Conservation (phyloP, 2,329 filamentous ascomycete species). For the Aspergillus chevalieri region DNA sequence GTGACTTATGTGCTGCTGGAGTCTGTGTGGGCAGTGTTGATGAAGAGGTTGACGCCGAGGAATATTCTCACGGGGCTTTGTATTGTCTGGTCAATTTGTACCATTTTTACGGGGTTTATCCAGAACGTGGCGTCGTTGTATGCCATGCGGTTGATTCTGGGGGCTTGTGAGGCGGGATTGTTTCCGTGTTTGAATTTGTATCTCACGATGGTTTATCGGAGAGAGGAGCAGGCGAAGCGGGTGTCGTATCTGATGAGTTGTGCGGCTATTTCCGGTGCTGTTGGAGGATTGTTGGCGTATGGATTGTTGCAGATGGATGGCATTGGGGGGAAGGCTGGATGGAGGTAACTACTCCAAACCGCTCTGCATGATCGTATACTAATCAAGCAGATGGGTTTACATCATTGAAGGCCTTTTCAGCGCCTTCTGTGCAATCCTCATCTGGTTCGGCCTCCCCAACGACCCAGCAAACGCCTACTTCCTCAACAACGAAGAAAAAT, state of each 20-base stretch:
- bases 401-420: constrained; percentile 48
- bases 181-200: constrained; percentile 38
- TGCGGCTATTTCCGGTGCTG: constrained; percentile 34
- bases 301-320: constrained; percentile 42
- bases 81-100: constrained; percentile 45
- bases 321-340: constrained; percentile 39
- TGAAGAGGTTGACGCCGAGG: constrained; percentile 44
- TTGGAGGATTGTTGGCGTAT: constrained; percentile 37
- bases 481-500: constrained; percentile 43
- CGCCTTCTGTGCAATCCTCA: constrained; percentile 36
- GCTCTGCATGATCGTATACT: background rate
- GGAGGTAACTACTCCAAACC: constrained; percentile 32
- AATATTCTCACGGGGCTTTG: constrained; percentile 35
- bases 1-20: constrained; percentile 48
- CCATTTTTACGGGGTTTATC: constrained; percentile 45
- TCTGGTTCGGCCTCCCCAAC: constrained; percentile 46
- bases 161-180: constrained; percentile 32
- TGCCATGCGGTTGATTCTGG: constrained; percentile 35
- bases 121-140: constrained; percentile 37
- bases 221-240: constrained; percentile 37
- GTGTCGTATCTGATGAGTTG: constrained; percentile 38
- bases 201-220: constrained; percentile 36
- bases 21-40: constrained; percentile 41
- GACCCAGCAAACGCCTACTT: constrained; percentile 46
- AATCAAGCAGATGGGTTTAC: constrained; percentile 37